These are phyloP conservation scores for Skeletonema marinoi DNA, from an alignment of 108 stramenopile species.

Conservation along the genomic window DNA sequence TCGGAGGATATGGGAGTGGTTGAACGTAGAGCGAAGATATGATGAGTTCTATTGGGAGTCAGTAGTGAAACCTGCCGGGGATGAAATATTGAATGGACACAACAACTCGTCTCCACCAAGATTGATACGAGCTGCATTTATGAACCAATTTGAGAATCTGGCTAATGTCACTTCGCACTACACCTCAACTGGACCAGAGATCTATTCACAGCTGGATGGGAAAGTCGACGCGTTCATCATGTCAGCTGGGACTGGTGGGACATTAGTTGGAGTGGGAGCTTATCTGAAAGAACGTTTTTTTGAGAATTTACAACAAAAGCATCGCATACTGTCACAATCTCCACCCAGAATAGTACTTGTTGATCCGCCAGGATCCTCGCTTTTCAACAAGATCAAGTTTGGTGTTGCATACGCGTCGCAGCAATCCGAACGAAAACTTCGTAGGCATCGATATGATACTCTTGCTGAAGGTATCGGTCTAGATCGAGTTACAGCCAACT, in stretches of 20 bases:
- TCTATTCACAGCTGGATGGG: slow-evolving; percentile 61
- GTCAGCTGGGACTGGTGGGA: slow-evolving; percentile 97
- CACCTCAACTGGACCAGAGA: slow-evolving; percentile 88
- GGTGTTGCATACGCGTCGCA: slow-evolving; percentile 91
- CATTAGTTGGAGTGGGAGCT: slow-evolving; percentile 88
- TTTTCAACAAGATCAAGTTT: slow-evolving; percentile 88
- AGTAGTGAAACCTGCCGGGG: not conserved
- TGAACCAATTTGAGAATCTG: slow-evolving; percentile 96
- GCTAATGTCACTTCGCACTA: slow-evolving; percentile 90
- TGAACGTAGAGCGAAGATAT: slow-evolving; percentile 48
- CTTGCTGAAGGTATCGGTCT: slow-evolving; percentile 96
- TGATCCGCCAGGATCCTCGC: slow-evolving; percentile 91
- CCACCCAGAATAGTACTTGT: slow-evolving; percentile 74
- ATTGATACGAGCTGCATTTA: slow-evolving; percentile 77
- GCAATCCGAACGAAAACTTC: slow-evolving; percentile 79
- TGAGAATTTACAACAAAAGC: not conserved
- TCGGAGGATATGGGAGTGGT: slow-evolving; percentile 55
- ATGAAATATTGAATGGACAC: not conserved
- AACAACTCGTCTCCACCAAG: slow-evolving; percentile 6
- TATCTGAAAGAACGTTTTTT: slow-evolving; percentile 71
- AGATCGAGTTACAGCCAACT: slow-evolving; percentile 93
- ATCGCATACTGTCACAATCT: not conserved
- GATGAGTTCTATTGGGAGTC: slow-evolving; percentile 40
- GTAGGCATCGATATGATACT: slow-evolving; percentile 94
- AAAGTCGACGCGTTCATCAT: slow-evolving; percentile 93